Percentiles rank a stretch among this genome's conserved stretches.
phyloP scores from a whole-genome alignment of 768 basidiomycete genomes.

The Lactarius evosmus region DNA sequence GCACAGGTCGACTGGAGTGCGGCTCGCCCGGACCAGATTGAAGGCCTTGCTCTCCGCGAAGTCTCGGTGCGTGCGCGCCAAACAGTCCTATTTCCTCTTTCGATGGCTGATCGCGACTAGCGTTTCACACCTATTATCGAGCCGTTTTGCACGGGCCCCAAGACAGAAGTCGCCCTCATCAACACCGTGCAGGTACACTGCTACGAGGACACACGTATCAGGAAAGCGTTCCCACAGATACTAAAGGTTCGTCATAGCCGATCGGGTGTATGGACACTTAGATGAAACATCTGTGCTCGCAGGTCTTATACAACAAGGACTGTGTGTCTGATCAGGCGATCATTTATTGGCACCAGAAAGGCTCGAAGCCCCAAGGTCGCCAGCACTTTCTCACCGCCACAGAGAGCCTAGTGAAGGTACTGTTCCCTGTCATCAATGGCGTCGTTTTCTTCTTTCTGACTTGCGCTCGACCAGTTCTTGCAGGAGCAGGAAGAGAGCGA shows the following conservation, averaged over 20 bases:
- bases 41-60: conserved; percentile 83
- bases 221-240: conserved; percentile 93
- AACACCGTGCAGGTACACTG: conserved; percentile 95
- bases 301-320: conserved; percentile 95
- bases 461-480: conserved; percentile 58
- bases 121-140: conserved; percentile 83
- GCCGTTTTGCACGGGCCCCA: conserved; percentile 83
- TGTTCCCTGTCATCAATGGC: conserved; percentile 17
- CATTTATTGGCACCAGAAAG: conserved; percentile 97
- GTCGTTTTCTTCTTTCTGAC: not conserved
- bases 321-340: conserved; percentile 95
- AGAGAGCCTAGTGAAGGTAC: conserved; percentile 84
- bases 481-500: conserved; percentile 83
- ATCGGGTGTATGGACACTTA: not conserved
- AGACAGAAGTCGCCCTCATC: conserved; percentile 91
- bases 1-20: conserved; percentile 84
- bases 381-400: conserved; percentile 93
- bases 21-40: conserved; percentile 81
- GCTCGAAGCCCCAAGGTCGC: conserved; percentile 90
- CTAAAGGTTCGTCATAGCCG: conserved; percentile 58
- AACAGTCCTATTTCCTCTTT: not conserved
- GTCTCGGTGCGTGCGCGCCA: conserved; percentile 60
- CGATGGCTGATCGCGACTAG: conserved; percentile 39
- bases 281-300: not conserved
- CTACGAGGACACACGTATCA: conserved; percentile 93